These are phyloP conservation scores for Trichaptum fuscoviolaceum DNA, from an alignment of 768 basidiomycete genomes.

Conservation along the genomic window DNA sequence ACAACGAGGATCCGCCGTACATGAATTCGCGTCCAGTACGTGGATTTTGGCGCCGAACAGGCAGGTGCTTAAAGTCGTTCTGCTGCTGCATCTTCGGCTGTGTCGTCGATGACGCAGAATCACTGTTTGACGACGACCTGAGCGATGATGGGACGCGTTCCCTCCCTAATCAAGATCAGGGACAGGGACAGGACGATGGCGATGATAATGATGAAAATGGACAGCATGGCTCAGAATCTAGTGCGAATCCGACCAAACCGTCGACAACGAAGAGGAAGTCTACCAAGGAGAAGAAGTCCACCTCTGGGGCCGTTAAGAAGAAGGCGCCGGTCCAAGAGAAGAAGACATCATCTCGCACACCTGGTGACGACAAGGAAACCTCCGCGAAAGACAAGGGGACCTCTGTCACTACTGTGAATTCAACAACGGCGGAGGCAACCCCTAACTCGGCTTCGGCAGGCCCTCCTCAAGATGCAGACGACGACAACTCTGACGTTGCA, in stretches of 20 bases:
- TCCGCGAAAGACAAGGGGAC: not conserved
- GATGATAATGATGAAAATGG: not conserved
- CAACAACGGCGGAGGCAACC: not conserved
- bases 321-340: not conserved
- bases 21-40: no score
- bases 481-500: not conserved
- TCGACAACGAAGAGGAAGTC: not conserved
- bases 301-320: not conserved
- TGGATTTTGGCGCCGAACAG: not conserved
- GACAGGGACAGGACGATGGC: not conserved
- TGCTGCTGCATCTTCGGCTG: not conserved
- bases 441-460: not conserved
- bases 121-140: not conserved
- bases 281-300: not conserved
- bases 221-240: not conserved
- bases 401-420: not conserved
- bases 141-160: not conserved
- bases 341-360: not conserved
- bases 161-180: not conserved
- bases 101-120: not conserved
- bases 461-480: not conserved
- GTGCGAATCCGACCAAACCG: not conserved
- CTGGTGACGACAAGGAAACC: not conserved
- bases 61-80: not conserved
- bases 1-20: no score